A percentile compares a stretch with the other conserved stretches of the same genome.
These are phyloP conservation scores for Crithidia thermophila DNA, from an alignment of 208 protist genomes.

Conservation along the genomic window DNA sequence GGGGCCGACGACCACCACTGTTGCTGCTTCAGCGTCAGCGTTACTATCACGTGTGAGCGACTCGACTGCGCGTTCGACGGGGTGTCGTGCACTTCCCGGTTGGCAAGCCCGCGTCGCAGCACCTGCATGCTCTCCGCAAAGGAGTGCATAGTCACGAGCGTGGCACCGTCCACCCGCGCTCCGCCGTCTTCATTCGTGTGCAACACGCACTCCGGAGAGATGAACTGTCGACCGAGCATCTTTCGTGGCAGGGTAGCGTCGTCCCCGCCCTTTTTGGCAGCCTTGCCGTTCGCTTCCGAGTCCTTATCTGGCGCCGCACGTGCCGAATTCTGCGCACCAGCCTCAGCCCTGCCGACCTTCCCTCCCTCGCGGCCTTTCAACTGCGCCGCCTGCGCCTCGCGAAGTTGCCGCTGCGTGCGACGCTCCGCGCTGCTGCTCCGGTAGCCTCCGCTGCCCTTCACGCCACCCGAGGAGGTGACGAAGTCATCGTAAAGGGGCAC, in stretches of 20 bases:
- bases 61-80: constrained; percentile 9
- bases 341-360: background rate
- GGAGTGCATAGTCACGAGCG: background rate
- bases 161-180: background rate
- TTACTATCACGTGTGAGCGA: constrained; percentile 12
- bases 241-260: background rate
- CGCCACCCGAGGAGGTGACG: background rate
- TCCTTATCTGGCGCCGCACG: no score
- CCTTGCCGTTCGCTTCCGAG: no score
- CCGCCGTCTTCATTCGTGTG: constrained; percentile 1
- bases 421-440: constrained; percentile 18
- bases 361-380: background rate
- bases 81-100: constrained; percentile 3
- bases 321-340: no score
- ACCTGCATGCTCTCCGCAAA: background rate
- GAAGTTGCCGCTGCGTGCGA: background rate
- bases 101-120: background rate
- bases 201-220: constrained; percentile 7
- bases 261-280: background rate
- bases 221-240: background rate
- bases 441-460: constrained; percentile 1
- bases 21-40: constrained; percentile 20
- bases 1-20: background rate
- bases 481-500: constrained; percentile 16
- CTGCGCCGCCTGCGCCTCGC: constrained; percentile 7